Base-by-base conservation (phyloP, 129 eudicot species). In the Artemisia annua region DNA sequence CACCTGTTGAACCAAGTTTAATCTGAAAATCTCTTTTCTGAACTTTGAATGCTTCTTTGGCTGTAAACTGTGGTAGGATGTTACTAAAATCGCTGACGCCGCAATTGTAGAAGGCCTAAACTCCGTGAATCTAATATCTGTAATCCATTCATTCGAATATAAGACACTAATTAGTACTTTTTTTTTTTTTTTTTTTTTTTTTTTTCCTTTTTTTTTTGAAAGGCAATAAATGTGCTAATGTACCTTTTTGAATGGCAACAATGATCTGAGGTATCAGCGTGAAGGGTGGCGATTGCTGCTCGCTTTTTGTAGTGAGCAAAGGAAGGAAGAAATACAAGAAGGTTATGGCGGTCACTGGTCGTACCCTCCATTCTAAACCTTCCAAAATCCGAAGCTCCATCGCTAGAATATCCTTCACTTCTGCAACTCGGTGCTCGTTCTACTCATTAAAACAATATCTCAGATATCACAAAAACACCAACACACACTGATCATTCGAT, bases 41-140 rank as follows among this genome's bases (percentile, higher is more conserved):
- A 71, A 7, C 66, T 20, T 19, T 5, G 75, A 35, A 16, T 58
- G 12, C 51, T 15, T 62, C 11, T 18, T 52, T 2, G 70, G 81
- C 19, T 67, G 65, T 58, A 68, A 66, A 28, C 46, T 67, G 16
- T 26, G 15, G 3, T 26, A 19, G 5, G 46, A 59, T 15, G 73
- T 14, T 28, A 55, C 46, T 52, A 67, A 13, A 30, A 76, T 56
- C 3, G 53, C 53, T 67, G 75, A 57, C 59, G 75, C 69, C 20
- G 81, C 75, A 51, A 76, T 28, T 44, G 49, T 30, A 46, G 75
- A 76, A 26, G 69, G 75, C 70, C 67, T 69, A 69, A 69, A 68
- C 57, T 48, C 55, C 35, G 69, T 59, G 56, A 76, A 53, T 50
- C 54, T 19, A 2, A 48, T 59, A 39, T 76, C 70, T 76, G 65